Conservation (phyloP, 1,284 basidiomycete genomes). For the Trametes pubescens region DNA sequence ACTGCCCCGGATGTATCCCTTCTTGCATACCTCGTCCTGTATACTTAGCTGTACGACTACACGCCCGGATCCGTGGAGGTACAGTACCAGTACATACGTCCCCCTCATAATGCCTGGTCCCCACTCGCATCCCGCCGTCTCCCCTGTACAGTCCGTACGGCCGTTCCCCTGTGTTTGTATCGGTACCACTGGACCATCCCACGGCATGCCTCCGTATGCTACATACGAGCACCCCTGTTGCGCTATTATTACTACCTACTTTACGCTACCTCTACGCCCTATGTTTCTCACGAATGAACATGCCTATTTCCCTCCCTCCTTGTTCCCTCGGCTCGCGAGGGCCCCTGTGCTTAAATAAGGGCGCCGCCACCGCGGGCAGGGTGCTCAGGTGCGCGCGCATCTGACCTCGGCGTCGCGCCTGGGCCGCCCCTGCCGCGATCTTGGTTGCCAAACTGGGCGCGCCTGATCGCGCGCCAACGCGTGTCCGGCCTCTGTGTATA, state of each 20-base stretch:
- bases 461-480: conserved; percentile 8
- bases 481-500: conserved; percentile 23
- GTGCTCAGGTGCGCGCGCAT: conserved; percentile 14
- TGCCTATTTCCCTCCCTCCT: neutral
- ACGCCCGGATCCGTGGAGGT: conserved; percentile 5
- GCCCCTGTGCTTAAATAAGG: neutral
- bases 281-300: neutral
- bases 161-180: conserved; percentile 14
- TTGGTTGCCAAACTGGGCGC: conserved; percentile 14
- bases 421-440: conserved; percentile 22
- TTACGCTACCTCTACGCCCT: neutral
- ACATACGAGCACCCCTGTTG: neutral
- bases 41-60: conserved; percentile 12
- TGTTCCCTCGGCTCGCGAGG: neutral
- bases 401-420: conserved; percentile 28
- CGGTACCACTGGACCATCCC: conserved; percentile 5
- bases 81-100: conserved; percentile 10
- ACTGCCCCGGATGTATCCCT: conserved; percentile 17
- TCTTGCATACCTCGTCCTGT: conserved; percentile 19
- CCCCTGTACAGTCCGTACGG: conserved; percentile 8
- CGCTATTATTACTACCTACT: neutral
- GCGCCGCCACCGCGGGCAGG: neutral
- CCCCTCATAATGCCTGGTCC: neutral
- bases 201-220: conserved; percentile 12
- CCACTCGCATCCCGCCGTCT: neutral